Evolutionary conservation across 176 grass and related monocot genomes (phyloP), one percentile per base, ranked within the genome.

Genomic region (Areca catechu): DNA sequence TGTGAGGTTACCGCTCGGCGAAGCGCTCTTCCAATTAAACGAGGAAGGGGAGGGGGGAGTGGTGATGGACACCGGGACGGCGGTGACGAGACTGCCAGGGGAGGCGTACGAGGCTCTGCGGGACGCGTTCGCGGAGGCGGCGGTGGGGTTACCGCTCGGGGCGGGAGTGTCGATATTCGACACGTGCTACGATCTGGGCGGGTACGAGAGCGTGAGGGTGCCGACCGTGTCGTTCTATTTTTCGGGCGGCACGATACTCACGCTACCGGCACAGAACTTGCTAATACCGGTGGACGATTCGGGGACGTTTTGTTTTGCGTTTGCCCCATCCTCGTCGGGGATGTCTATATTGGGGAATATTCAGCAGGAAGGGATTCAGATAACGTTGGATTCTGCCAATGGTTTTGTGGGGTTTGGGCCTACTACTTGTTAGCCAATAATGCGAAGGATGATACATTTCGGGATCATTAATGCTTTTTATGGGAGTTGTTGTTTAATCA

Each of bases 21-120:
- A 74, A 17, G 76, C 70, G n/a, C 62, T 88, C 34, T 97, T 97
- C 84, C 75, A 61, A 76, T 80, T 90, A 14, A 62, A 29, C 12
- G 92, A 85, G 4, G 83, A 91, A 52, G 92, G 83, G 16, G 70
- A 51, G 17, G 92, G 92, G 16, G 92, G 86, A 17, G 72, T 88
- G 17, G 86, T 97, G 16, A 78, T 97, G 92, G 92, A 97, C 86
- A 97, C 86, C 20, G 86, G 86, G 29, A 97, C 92, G n/a, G 83
- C 86, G 4, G 78, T 91, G 19, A 88, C 86, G 14, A 62, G 86
- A 14, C 80, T 91, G 6, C 86, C 83, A 2, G 6, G 14, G 4
- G 53, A 75, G 43, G 92, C 92, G 24, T 97, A 97, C 57, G 61
- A 43, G 2, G 76, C 77, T 21, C 80, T 97, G 54, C 65, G 86